Evolutionary conservation across 495 filamentous ascomycete genomes (phyloP), one percentile per base, ranked within the genome.

Genomic region (Penicillium flavigenum): DNA sequence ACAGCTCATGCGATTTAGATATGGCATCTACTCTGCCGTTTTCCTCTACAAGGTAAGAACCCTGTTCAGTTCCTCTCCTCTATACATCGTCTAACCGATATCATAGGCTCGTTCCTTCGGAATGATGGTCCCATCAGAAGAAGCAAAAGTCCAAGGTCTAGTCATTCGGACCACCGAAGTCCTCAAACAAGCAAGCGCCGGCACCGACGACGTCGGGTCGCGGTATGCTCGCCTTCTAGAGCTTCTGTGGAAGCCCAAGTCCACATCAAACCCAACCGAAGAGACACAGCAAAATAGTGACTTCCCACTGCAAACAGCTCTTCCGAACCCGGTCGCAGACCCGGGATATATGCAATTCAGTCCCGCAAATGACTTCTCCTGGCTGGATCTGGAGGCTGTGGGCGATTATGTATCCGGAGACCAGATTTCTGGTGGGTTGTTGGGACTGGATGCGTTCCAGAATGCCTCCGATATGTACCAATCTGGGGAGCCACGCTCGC

Each of bases 331-430:
- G n/a, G 60, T 73, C 29, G 49, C 72, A 19, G 70, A 75, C 8
- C 60, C 64, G 17, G 62, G 59, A 14, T 79, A 79, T 31, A 72
- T 78, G 54, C 69, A 79, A 47, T 77, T 75, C 54, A 79, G 79
- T 38, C 78, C 75, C 8, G 76, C 76, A 2, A 78, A 82, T 39
- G 81, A 84, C 47, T 84, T 84, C 64, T 81, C 79, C 2, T 84
- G 81, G 81, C 72, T 82, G 5, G 79, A 84, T 66, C 66, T 84
- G 27, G 75, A 79, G 59, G 81, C 80, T 16, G 81, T 84, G 17
- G 80, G 81, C 0, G 79, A 84, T 43, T 84, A 79, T 63, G 81
- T 79, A 32, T 78, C 76, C 5, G 76, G 76, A 4, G 76, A 79
- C 46, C 73, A 69, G 38, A 72, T 76, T 14, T 61, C 73, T 0